These are phyloP conservation scores for Plenodomus tracheiphilus DNA, from an alignment of 2,329 filamentous ascomycete genomes.

Conservation along the genomic window DNA sequence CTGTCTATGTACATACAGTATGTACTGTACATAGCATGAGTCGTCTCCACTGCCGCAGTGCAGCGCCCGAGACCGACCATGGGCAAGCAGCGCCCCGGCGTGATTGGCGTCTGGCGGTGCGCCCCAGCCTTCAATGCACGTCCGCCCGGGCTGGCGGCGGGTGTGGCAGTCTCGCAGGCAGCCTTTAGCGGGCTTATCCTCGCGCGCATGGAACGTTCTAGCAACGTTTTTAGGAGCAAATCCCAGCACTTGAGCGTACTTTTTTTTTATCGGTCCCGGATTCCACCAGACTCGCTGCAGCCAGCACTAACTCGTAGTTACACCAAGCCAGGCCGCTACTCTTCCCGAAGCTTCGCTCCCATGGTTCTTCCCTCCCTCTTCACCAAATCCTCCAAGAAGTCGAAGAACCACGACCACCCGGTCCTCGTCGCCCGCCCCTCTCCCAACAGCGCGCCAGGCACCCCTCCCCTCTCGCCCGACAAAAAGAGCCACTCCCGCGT, in stretches of 20 bases:
- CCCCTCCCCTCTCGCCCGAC: conserved; percentile 44
- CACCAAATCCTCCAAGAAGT: conserved; percentile 44
- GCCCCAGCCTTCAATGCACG: conserved; percentile 26
- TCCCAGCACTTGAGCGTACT: conserved; percentile 20
- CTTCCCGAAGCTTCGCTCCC: conserved; percentile 23
- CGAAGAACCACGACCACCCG: conserved; percentile 31
- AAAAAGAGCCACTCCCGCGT: conserved; percentile 40
- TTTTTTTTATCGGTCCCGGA: conserved; percentile 28
- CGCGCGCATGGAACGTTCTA: conserved; percentile 37
- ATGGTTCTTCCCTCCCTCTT: conserved; percentile 46
- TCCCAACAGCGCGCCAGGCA: conserved; percentile 25
- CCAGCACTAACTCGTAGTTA: conserved; percentile 35
- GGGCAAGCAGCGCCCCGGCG: too few relatives aligned
- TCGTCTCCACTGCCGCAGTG: not conserved
- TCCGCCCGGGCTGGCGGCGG: conserved; percentile 21
- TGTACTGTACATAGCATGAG: too few relatives aligned
- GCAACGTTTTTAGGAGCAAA: conserved; percentile 28
- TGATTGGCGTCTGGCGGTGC: conserved; percentile 13
- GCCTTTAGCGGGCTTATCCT: conserved; percentile 19
- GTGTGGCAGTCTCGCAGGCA: conserved; percentile 12
- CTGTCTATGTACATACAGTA: too few relatives aligned
- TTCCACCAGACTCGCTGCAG: conserved; percentile 33
- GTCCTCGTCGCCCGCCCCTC: conserved; percentile 26
- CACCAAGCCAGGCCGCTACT: conserved; percentile 27
- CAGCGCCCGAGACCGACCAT: not conserved